Evolutionary conservation across 2,329 filamentous ascomycete species (phyloP), one percentile per base, ranked within the genome.

Genomic region (Alternaria ventricosa): DNA sequence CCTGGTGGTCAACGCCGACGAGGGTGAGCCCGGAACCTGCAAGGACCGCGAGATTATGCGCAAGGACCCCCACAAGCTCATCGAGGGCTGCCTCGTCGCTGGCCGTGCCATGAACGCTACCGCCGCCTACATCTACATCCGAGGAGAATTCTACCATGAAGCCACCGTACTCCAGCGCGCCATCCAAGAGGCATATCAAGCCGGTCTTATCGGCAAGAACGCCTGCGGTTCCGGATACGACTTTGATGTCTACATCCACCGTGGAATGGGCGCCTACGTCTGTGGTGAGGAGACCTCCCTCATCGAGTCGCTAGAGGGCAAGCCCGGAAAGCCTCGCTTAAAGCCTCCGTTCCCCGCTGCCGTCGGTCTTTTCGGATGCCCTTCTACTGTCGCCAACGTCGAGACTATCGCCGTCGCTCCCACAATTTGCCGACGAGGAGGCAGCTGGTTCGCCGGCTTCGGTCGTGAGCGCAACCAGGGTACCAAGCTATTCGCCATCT

Each of bases 21-120:
- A 99, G 85, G 96, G 96, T 78, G 96, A 99, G 84, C 96, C 96
- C 28, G 96, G 96, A 82, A 99, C 96, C 57, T 99, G 96, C 90
- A 99, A 99, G 86, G 96, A 99, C 83, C 91, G 96, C 79, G 96
- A 99, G 83, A 99, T 99, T 74, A 99, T 99, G 96, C 94, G 96
- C 84, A 99, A 99, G 85, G 96, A 99, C 81, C 96, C 96, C 67
- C 96, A 99, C 87, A 99, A 99, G 88, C 92, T 99, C 70, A 87
- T 99, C 78, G 96, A 99, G 85, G 96, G 96, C 80, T 99, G 96
- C 83, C 87, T 99, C 69, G 91, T 99, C 53, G 94, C 96, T 71
- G 96, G 96, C 56, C 92, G 96, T 79, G 94, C 96, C 79, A 99
- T 99, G 96, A 99, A 99, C 85, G 96, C 94, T 78, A 96, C 93